Conservation (phyloP, 1,139 yeast species). For the Diutina catenulata region DNA sequence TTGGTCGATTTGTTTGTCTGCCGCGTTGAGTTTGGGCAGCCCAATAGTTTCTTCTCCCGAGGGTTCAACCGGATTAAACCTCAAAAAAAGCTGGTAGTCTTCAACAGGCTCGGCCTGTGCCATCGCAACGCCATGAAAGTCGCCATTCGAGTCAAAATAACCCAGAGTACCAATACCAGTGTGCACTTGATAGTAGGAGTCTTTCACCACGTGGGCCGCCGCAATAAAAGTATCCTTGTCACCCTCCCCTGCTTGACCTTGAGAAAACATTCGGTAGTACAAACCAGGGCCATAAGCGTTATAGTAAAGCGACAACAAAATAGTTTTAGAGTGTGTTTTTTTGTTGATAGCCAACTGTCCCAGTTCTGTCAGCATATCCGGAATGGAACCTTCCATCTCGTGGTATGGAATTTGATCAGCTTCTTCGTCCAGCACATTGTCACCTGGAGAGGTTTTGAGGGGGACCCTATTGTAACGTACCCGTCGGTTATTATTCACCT, state of each 20-base stretch:
- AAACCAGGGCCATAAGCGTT: conserved; percentile 69
- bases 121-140: conserved; percentile 58
- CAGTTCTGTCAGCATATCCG: conserved; percentile 73
- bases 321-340: conserved; percentile 47
- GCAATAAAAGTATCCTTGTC: conserved; percentile 85
- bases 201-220: conserved; percentile 53
- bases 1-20: background rate
- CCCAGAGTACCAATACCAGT: conserved; percentile 45
- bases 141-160: conserved; percentile 16
- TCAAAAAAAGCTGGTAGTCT: too few relatives aligned
- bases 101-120: conserved; percentile 59
- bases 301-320: conserved; percentile 63
- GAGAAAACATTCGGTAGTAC: conserved; percentile 76
- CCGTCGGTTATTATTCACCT: conserved; percentile 16
- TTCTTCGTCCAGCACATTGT: conserved; percentile 6
- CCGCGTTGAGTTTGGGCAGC: background rate
- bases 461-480: too few relatives aligned
- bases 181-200: conserved; percentile 59
- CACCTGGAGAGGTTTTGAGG: conserved; percentile 7
- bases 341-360: conserved; percentile 72
- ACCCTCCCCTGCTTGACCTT: conserved; percentile 82
- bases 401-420: conserved; percentile 21
- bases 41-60: background rate
- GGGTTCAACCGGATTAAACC: conserved; percentile 2
- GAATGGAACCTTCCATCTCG: conserved; percentile 55